Evolutionary conservation across 108 stramenopile species (phyloP).

Genomic region (Nannochloropsis gaditana): DNA sequence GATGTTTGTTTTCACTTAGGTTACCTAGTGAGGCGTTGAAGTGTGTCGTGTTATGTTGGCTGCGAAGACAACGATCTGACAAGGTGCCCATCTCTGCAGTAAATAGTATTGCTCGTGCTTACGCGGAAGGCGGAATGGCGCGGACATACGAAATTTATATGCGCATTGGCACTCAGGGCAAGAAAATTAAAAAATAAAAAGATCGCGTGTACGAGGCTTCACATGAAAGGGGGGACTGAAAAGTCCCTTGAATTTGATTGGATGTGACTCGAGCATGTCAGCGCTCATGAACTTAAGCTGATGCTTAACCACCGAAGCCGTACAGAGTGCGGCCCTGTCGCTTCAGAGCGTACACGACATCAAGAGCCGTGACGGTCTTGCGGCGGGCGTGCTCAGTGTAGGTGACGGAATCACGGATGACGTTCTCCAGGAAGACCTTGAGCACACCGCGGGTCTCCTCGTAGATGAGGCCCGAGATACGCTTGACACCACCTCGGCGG

Average conservation of each 20-base stretch:
- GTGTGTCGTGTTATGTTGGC: no score
- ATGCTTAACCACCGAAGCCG: conserved; percentile 75
- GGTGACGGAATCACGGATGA: conserved; percentile 60
- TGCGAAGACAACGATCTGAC: no score
- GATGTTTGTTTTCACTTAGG: no score
- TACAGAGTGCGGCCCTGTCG: conserved; percentile 93
- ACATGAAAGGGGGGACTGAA: neutral
- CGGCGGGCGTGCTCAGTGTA: conserved; percentile 60
- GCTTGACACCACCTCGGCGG: conserved; percentile 56
- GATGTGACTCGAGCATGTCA: no score
- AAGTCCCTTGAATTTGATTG: neutral
- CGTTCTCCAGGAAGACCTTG: conserved; percentile 68
- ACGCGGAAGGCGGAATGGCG: no score
- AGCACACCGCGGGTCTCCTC: conserved; percentile 67
- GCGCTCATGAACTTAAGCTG: neutral
- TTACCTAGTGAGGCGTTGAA: no score
- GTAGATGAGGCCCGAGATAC: conserved; percentile 62
- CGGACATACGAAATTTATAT: no score
- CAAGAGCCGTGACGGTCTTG: conserved; percentile 70
- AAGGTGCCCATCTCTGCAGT: no score
- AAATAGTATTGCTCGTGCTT: no score
- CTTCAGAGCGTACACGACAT: conserved; percentile 92
- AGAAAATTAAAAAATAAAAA: no score
- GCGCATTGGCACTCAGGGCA: no score
- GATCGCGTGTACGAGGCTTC: no score